Evolutionary conservation across 768 basidiomycete genomes (phyloP), one percentile per base, ranked within the genome.

Genomic region (Pulveroboletus sp.): DNA sequence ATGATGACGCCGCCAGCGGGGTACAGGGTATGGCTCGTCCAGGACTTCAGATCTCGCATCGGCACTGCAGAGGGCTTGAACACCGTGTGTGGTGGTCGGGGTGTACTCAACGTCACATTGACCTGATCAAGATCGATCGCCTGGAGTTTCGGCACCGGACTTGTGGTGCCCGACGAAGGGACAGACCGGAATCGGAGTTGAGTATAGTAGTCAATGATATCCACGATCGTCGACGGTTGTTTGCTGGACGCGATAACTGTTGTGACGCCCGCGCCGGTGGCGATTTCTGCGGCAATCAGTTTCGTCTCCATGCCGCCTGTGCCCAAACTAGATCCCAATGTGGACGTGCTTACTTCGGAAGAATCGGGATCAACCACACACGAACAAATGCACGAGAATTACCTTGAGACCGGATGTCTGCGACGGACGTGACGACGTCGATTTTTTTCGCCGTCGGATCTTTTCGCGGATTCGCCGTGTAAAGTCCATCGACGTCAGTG

Each of bases 241-340:
- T 84, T 87, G 69, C 91, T 93, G 19, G 89, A 87, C 40, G 86
- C 83, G 60, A 99, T 89, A 37, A 97, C 76, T 0, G 95, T 96
- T 5, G 89, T 84, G 27, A 95, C 93, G 7, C 96, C 96, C 1
- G 94, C 95, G 0, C 85, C 93, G 0, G 90, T 95, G 5, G 95
- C 93, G 26, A 99, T 92, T 62, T 99, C 96, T 0, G 96, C 95
- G 1, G 96, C 96, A 56, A 98, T 96, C 58, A 98, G 81, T 63
- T 98, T 99, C 3, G 96, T 99, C 69, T 96, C 93, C 96, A 98
- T 98, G 4, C 96, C 96, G 0, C 96, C 96, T 1, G 96, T 98
- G 0, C 96, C 96, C 11, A 99, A 78, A 56, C 81, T 90, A 1
- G 92, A 94, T 0, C 96, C 96, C 1, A 95, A 76, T 0, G 96